phyloP scores from a whole-genome alignment of 176 grass and related monocot species.

The Avena insularis region DNA sequence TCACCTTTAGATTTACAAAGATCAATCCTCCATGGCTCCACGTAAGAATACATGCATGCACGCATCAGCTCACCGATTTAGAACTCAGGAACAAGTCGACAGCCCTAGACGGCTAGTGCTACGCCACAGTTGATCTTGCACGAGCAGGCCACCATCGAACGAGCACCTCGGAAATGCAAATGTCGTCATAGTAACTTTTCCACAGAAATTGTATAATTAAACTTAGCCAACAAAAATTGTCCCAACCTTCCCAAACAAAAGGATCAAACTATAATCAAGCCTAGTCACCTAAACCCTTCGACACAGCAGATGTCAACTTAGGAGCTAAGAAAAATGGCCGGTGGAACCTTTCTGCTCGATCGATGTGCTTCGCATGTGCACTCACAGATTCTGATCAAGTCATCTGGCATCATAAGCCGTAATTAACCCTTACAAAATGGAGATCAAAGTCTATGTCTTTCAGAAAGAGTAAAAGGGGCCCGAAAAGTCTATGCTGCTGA shows the following conservation, averaged over 20 bases:
- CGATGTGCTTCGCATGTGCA: conserved; percentile 41
- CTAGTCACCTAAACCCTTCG: neutral
- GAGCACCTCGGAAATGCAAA: too few relatives aligned
- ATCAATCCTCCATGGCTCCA: neutral
- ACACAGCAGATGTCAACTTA: conserved; percentile 44
- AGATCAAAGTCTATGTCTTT: neutral
- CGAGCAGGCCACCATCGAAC: too few relatives aligned
- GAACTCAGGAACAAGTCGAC: neutral
- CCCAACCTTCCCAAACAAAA: neutral
- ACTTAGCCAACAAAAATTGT: neutral
- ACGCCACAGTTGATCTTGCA: too few relatives aligned
- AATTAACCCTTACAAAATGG: conserved; percentile 2
- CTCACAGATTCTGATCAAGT: conserved; percentile 16
- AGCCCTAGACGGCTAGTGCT: too few relatives aligned
- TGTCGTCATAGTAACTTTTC: too few relatives aligned
- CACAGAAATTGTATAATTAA: neutral
- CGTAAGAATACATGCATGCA: neutral
- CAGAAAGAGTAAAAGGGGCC: neutral
- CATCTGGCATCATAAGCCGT: neutral
- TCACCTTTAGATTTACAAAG: conserved; percentile 18
- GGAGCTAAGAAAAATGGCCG: neutral
- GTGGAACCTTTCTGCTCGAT: conserved; percentile 32
- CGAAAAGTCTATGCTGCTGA: conserved; percentile 37
- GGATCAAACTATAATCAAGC: neutral
- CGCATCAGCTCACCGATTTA: neutral